Base-by-base conservation (phyloP, 1,284 basidiomycete genomes). In the Gomphus sp. region DNA sequence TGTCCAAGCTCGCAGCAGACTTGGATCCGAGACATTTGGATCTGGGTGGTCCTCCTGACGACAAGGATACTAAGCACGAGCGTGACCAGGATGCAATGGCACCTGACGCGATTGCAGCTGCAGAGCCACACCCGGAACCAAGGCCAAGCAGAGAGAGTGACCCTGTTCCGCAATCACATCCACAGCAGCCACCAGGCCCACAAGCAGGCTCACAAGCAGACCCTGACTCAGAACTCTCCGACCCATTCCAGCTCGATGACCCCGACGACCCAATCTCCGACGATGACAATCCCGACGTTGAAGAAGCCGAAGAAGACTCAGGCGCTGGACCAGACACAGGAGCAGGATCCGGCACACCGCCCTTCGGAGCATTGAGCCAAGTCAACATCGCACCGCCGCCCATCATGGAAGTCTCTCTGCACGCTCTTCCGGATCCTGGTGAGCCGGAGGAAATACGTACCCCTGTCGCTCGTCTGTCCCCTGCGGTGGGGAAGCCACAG, bases 221-320 rank as follows among this genome's bases (percentile, higher is more conserved):
- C 8, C 39, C 54, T 6, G 25, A 43, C 2, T 16, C 43, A 45
- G 44, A 43, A 18, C 39, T 55, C 7, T 45, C 45, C 8, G 55
- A 57, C 28, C 55, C 55, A 14, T 57, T 57, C 45, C 55, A 57
- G 39, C 47, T 57, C n/a, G 55, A 57, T 22, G 55, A 57, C 39
- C 55, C 55, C n/a, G 55, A 57, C 39, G 57, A 58, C 41, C 57
- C 57, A 6, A n/a, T 58, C 28, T 52, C 49, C 28, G 51, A 52
- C 28, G 57, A 58, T 11, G 58, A 59, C 11, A 12, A 43, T 0
- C 9, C n/a, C 10, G 28, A 4, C 28, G 28, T 28, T 3, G 28
- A 28, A 28, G 28, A 4, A 28, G 28, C 28, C 28, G 4, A 4
- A 4, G 28, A 28, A 4, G 4, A 4, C 28, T 2, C 28, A 28